A percentile compares a stretch with the other conserved stretches of the same genome.
Evolutionary conservation across 2,329 filamentous ascomycete genomes (phyloP).

Genomic region (Penicillium capsulatum): DNA sequence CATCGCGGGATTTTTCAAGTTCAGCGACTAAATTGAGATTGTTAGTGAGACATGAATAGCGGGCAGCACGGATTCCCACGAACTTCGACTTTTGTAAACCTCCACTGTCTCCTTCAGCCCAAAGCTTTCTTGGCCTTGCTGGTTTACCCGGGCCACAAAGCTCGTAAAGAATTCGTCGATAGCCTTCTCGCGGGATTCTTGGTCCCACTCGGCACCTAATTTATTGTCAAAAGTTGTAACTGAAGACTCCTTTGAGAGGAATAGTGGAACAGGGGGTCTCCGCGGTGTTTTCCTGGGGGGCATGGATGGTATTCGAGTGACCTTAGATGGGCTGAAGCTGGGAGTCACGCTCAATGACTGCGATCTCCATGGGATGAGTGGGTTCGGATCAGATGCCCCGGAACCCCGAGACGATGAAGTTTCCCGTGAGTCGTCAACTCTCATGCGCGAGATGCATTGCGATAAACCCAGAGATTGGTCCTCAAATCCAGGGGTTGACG

Average conservation of each 20-base stretch:
- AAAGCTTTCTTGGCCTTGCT: slow-evolving; percentile 63
- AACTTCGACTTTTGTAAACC: slow-evolving; percentile 70
- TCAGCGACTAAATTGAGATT: slow-evolving; percentile 48
- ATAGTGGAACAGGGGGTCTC: slow-evolving; percentile 41
- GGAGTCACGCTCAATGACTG: slow-evolving; percentile 1
- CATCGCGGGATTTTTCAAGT: slow-evolving; percentile 51
- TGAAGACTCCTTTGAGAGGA: slow-evolving; percentile 72
- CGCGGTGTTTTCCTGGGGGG: slow-evolving; percentile 20
- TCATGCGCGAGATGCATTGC: too few species aligned
- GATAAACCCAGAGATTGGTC: too few species aligned
- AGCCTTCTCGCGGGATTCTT: slow-evolving; percentile 68
- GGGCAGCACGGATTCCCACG: slow-evolving; percentile 24
- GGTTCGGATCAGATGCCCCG: not conserved
- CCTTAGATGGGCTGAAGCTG: slow-evolving; percentile 27
- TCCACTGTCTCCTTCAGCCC: slow-evolving; percentile 70
- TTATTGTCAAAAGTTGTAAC: slow-evolving; percentile 52
- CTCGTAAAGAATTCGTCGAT: slow-evolving; percentile 71
- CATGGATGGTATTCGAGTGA: slow-evolving; percentile 23
- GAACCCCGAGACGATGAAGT: not conserved
- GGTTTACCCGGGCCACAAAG: slow-evolving; percentile 68
- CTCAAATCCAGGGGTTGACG: too few species aligned
- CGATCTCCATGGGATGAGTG: not conserved
- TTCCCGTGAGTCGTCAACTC: too few species aligned
- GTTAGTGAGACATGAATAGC: not conserved
- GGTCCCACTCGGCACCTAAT: slow-evolving; percentile 58